Conservation (phyloP, 768 basidiomycete genomes). For the Leccinum disarticulatum region DNA sequence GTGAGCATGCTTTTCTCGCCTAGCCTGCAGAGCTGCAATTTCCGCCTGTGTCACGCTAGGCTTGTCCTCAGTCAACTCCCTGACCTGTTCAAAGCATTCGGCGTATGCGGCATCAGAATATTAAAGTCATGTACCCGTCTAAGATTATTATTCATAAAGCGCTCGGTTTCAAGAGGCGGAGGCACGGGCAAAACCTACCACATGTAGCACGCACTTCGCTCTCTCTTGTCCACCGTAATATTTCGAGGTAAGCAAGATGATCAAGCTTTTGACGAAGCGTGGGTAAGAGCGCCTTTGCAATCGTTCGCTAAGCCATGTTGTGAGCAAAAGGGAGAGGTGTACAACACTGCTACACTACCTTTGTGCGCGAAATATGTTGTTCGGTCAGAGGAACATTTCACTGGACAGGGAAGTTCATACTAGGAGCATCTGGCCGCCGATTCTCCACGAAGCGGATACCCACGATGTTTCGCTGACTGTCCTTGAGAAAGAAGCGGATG, state of each 20-base stretch:
- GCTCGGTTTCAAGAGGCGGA: constrained; percentile 4
- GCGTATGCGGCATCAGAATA: constrained; percentile 84
- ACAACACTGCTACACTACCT: constrained; percentile 42
- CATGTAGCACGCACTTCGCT: constrained; percentile 86
- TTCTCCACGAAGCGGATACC: constrained; percentile 71
- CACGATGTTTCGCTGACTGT: constrained; percentile 53
- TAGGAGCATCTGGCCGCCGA: no score
- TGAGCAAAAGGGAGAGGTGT: constrained; percentile 9
- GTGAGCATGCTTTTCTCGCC: constrained; percentile 60
- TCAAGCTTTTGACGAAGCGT: constrained; percentile 61
- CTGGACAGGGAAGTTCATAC: no score
- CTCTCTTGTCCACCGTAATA: constrained; percentile 74
- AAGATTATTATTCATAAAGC: constrained; percentile 14
- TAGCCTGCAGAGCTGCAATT: constrained; percentile 47
- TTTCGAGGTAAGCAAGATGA: constrained; percentile 54
- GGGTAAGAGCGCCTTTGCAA: constrained; percentile 67
- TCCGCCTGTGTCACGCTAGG: constrained; percentile 48
- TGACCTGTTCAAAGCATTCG: constrained; percentile 74
- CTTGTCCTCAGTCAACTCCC: constrained; percentile 57
- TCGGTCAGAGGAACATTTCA: no score
- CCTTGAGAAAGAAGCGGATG: constrained; percentile 76
- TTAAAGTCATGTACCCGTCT: constrained; percentile 94
- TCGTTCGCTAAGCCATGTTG: constrained; percentile 49
- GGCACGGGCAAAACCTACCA: constrained; percentile 47
- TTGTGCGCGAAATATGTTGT: constrained; percentile 57